Evolutionary conservation across 257 asterid species (phyloP), one percentile per base, ranked within the genome.

Genomic region (Primulina eburnea): DNA sequence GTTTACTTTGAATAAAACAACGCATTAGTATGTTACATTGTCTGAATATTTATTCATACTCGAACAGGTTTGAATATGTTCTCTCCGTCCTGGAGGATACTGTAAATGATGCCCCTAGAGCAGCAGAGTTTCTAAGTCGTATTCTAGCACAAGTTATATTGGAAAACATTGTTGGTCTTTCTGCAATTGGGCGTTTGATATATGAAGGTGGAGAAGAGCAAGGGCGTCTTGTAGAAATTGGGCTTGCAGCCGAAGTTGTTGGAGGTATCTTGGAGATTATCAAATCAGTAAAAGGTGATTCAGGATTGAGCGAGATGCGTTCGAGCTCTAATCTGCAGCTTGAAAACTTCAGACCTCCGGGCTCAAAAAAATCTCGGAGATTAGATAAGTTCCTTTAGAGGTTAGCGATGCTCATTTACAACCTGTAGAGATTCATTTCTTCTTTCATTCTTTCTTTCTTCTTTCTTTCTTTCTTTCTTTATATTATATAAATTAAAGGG

Each of bases 31-130:
- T 47, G 34, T 28, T 38, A 38, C 73, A 66, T 14, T 57, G 32
- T 69, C 65, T 72, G 70, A 79, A 43, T n/a, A 16, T 12, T 20
- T 59, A n/a, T 58, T 60, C 73, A 6, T 65, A 52, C 20, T 18
- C 55, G 28, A 30, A 33, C 82, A 88, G 95, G 84, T 86, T 86
- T 71, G 91, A 79, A 76, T 79, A 82, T 52, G 93, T 83, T 64
- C 86, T 86, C 10, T 77, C 69, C 9, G 75, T 73, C 60, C 73
- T 88, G 78, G 95, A 90, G 75, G 91, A 86, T 83, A 86, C 86
- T n/a, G 88, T 79, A 20, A 84, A 82, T 35, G 91, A 90, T 62
- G 95, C 95, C 74, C 92, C 92, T 21, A 82, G 68, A 82, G 94
- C 96, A 32, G 81, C 87, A 26, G 87, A 77, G 59, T 89, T 79